Evolutionary conservation across 1,284 basidiomycete species (phyloP).

Genomic region (Phaffia rhodozyma): DNA sequence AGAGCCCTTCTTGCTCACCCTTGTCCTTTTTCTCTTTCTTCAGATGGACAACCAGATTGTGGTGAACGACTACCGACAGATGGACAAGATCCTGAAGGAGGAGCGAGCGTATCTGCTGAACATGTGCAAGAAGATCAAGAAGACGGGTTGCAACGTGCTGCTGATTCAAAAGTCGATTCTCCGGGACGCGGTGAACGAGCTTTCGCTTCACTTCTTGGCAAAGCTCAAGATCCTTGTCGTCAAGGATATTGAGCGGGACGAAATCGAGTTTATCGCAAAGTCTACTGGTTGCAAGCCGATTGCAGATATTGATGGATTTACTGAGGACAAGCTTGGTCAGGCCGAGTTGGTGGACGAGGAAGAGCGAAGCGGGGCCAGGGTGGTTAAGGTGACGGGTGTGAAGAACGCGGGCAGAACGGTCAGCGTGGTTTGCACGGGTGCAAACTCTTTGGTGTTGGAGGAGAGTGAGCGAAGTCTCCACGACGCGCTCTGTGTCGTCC

Average conservation of each 20-base stretch:
- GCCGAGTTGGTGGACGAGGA: conserved; percentile 93
- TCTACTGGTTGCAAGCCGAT: conserved; percentile 91
- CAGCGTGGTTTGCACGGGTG: conserved; percentile 87
- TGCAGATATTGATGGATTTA: conserved; percentile 94
- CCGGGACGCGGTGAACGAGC: conserved; percentile 95
- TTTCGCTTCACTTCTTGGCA: conserved; percentile 96
- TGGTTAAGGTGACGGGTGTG: conserved; percentile 88
- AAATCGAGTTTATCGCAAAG: conserved; percentile 95
- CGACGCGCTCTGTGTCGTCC: conserved; percentile 94
- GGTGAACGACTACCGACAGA: conserved; percentile 98
- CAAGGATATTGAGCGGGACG: conserved; percentile 97
- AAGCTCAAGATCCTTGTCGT: conserved; percentile 94
- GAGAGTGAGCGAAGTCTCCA: conserved; percentile 95
- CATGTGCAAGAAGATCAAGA: conserved; percentile 99
- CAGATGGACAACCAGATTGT: conserved; percentile 99
- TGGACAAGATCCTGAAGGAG: conserved; percentile 99
- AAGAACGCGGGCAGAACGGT: conserved; percentile 93
- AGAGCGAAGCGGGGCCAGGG: conserved; percentile 72
- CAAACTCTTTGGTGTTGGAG: conserved; percentile 87
- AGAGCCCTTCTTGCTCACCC: background rate
- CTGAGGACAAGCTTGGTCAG: conserved; percentile 95
- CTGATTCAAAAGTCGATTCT: conserved; percentile 99
- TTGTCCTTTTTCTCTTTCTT: background rate
- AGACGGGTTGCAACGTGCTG: conserved; percentile 96
- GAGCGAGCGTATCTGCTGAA: conserved; percentile 96